These are phyloP conservation scores for Mortierella sp. DNA, from an alignment of 371 early-diverging fungal species.

Conservation along the genomic window DNA sequence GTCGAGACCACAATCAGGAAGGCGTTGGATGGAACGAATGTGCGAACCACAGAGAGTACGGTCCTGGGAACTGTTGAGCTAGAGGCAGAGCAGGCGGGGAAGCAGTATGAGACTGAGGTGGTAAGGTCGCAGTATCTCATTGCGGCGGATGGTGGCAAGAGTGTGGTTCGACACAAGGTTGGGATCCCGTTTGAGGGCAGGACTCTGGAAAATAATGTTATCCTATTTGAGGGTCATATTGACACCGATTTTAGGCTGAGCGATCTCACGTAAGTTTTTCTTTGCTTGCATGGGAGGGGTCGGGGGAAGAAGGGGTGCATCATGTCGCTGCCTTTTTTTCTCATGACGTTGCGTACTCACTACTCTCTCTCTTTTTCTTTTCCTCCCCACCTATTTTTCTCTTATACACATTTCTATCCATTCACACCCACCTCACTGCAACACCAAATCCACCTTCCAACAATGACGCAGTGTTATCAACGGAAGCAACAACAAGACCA, in stretches of 20 bases:
- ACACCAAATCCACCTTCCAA: not conserved
- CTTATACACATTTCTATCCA: not conserved
- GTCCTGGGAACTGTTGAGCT: conserved; percentile 40
- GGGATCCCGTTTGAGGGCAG: conserved; percentile 41
- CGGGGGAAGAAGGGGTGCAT: not conserved
- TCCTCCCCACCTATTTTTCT: not conserved
- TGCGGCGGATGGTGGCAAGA: conserved; percentile 52
- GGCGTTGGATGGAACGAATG: conserved; percentile 42
- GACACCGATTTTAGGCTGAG: conserved; percentile 29
- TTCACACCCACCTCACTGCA: not conserved
- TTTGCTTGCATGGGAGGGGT: not conserved
- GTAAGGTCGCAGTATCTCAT: conserved; percentile 46
- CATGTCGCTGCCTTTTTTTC: not conserved
- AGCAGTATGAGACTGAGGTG: conserved; percentile 35
- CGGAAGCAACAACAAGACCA: conserved; percentile 38
- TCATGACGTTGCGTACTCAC: not conserved
- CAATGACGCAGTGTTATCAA: conserved; percentile 33
- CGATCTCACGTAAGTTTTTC: conserved; percentile 35
- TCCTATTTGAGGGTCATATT: conserved; percentile 41
- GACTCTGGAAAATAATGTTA: conserved; percentile 36
- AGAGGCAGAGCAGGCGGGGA: conserved; percentile 36
- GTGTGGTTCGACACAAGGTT: conserved; percentile 47
- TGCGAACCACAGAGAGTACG: conserved; percentile 36
- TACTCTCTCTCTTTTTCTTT: not conserved
- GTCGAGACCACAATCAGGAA: conserved; percentile 46